phyloP scores from a whole-genome alignment of 2,329 filamentous ascomycete genomes.

The Fusarium sp. region DNA sequence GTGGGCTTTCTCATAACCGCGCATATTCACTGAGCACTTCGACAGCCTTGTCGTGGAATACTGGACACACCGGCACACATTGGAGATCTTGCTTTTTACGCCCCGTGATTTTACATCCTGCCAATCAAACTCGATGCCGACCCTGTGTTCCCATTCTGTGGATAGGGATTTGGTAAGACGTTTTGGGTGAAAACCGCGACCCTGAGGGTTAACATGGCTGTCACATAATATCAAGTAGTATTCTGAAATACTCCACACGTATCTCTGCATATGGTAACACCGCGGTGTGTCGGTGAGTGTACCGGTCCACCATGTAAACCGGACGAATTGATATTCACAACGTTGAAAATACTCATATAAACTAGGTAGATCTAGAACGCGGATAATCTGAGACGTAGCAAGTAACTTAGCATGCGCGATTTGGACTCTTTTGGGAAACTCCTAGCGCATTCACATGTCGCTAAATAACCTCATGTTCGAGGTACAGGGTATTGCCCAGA shows the following conservation, averaged over 20 bases:
- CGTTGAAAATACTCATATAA: neutral
- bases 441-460: slow-evolving; percentile 33
- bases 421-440: slow-evolving; percentile 35
- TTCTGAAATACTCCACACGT: neutral
- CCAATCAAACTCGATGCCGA: neutral
- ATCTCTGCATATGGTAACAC: neutral
- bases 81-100: slow-evolving; percentile 8
- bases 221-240: neutral
- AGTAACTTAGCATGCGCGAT: slow-evolving; percentile 9
- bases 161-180: slow-evolving; percentile 7
- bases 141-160: neutral
- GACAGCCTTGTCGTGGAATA: slow-evolving; percentile 14
- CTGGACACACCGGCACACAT: slow-evolving; percentile 14
- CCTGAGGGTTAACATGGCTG: slow-evolving; percentile 27
- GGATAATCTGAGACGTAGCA: neutral
- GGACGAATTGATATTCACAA: slow-evolving; percentile 7
- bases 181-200: neutral
- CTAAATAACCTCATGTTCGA: slow-evolving; percentile 6
- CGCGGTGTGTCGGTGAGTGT: slow-evolving; percentile 38
- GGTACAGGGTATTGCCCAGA: slow-evolving; percentile 27
- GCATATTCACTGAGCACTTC: neutral
- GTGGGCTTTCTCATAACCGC: neutral
- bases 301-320: slow-evolving; percentile 11
- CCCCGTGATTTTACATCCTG: slow-evolving; percentile 29
- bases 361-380: neutral